phyloP scores from a whole-genome alignment of 2,329 filamentous ascomycete species.

The Apiospora marii region DNA sequence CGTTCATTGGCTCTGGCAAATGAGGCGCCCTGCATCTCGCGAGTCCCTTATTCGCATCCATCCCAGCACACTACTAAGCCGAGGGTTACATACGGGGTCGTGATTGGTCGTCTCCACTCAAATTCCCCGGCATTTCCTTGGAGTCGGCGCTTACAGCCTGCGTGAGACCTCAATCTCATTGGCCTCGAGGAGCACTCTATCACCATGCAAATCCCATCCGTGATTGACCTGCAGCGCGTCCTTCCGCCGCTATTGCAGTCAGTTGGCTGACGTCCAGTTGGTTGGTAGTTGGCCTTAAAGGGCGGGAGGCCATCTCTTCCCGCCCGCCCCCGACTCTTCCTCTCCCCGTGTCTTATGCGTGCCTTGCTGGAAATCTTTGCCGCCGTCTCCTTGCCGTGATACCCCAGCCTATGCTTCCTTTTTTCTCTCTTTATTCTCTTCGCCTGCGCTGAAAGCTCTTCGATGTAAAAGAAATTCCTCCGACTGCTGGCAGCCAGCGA shows the following conservation, averaged over 20 bases:
- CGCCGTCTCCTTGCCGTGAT: constrained; percentile 1
- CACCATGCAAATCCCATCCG: constrained; percentile 16
- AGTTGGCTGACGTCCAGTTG: constrained; percentile 18
- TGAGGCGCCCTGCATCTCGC: constrained; percentile 2
- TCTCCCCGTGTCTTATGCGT: constrained; percentile 6
- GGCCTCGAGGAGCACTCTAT: constrained; percentile 11
- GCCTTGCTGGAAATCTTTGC: constrained; percentile 15
- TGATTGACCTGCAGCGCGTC: constrained; percentile 23
- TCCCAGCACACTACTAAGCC: background rate
- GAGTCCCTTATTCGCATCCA: constrained; percentile 9
- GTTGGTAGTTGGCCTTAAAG: constrained; percentile 21
- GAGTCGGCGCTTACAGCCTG: constrained; percentile 23
- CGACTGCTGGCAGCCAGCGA: constrained; percentile 27
- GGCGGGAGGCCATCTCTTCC: constrained; percentile 14
- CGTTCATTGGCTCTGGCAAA: background rate
- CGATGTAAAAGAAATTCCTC: constrained; percentile 25
- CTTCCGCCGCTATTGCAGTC: constrained; percentile 2
- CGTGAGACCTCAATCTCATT: background rate
- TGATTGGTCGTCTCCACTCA: constrained; percentile 12
- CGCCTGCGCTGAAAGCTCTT: background rate
- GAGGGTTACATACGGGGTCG: background rate
- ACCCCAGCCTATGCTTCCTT: background rate
- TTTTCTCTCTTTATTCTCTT: no score
- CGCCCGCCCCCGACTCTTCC: constrained; percentile 15
- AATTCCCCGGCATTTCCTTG: constrained; percentile 13